Conservation (phyloP, 108 stramenopile species). For the Asterionellopsis glacialis region DNA sequence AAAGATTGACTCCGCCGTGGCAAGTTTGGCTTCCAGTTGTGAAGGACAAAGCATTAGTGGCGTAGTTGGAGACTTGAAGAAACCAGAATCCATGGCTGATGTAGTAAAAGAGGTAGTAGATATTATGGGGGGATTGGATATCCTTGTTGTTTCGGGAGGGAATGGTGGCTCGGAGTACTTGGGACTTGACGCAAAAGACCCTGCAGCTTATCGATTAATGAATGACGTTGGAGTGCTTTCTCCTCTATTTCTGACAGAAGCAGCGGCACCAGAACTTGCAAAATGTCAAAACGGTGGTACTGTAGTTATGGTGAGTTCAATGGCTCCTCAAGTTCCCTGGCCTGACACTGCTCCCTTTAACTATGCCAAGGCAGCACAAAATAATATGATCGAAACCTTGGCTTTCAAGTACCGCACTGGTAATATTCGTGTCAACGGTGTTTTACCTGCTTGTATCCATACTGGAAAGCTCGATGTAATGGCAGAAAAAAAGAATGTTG, state of each 20-base stretch:
- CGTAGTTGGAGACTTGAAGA: constrained; percentile 11
- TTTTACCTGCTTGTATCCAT: constrained; percentile 11
- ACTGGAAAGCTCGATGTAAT: constrained; percentile 20
- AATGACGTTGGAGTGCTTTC: constrained; percentile 19
- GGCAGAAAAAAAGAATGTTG: constrained; percentile 14
- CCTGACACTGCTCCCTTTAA: constrained; percentile 15
- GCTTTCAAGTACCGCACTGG: constrained; percentile 15
- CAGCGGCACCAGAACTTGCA: not conserved
- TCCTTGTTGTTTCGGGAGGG: constrained; percentile 11
- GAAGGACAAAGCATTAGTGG: not conserved
- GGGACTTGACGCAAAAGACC: constrained; percentile 9
- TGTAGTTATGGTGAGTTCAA: constrained; percentile 13
- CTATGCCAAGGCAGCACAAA: constrained; percentile 12
- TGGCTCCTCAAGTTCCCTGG: constrained; percentile 13
- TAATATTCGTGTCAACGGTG: constrained; percentile 18
- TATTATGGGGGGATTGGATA: constrained; percentile 11
- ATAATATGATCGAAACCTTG: constrained; percentile 16
- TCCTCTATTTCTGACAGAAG: constrained; percentile 12
- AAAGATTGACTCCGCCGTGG: constrained; percentile 1
- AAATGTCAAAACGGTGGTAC: constrained; percentile 6
- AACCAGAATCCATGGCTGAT: constrained; percentile 12
- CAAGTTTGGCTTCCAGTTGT: not conserved
- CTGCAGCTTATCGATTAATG: constrained; percentile 15
- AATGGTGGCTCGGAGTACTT: constrained; percentile 19
- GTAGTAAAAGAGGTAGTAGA: constrained; percentile 2